phyloP scores from a whole-genome alignment of 306 rosid species.

The Ochetophila trinervis region DNA sequence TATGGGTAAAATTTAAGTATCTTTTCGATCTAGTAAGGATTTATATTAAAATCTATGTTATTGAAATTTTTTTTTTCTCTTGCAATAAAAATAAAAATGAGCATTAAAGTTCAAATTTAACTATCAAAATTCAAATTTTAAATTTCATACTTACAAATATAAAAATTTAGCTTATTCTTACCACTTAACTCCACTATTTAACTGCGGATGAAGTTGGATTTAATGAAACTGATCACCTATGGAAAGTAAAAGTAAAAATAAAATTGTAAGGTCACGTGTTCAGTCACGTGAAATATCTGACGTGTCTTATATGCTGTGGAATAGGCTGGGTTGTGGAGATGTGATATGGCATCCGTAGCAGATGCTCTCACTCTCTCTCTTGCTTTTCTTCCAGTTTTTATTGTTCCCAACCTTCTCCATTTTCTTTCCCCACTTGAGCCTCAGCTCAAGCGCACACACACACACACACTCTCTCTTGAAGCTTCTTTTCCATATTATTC shows the following conservation, averaged over 20 bases:
- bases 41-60: no score
- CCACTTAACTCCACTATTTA: no score
- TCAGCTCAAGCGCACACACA: slow-evolving; percentile 23
- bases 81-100: no score
- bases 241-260: neutral
- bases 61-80: no score
- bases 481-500: slow-evolving; percentile 21
- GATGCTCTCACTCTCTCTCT: slow-evolving; percentile 25
- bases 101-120: no score
- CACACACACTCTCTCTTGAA: neutral
- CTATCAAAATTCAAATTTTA: no score
- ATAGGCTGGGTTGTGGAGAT: slow-evolving; percentile 2
- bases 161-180: no score
- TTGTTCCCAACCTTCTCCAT: slow-evolving; percentile 10
- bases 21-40: no score
- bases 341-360: slow-evolving; percentile 52
- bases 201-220: no score
- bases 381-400: slow-evolving; percentile 19
- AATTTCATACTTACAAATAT: no score
- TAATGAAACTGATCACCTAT: no score
- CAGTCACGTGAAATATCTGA: slow-evolving; percentile 23
- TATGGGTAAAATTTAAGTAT: no score
- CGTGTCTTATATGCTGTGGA: slow-evolving; percentile 34
- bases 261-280: slow-evolving; percentile 20
- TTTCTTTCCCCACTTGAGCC: slow-evolving; percentile 18